phyloP scores from a whole-genome alignment of 2,329 filamentous ascomycete species.

The Verticillium klebahnii region DNA sequence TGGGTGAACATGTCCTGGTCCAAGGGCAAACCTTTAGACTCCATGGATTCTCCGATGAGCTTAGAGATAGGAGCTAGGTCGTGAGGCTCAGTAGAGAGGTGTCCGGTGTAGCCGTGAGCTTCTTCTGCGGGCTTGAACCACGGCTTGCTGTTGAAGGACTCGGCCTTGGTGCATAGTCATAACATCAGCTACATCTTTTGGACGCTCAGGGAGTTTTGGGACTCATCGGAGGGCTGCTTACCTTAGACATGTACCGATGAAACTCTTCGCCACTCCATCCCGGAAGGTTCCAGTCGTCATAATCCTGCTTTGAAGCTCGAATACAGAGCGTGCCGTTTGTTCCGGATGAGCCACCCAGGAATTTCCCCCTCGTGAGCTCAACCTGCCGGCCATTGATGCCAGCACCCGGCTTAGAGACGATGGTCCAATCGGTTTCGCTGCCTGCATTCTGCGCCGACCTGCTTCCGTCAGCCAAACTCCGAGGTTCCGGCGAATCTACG shows the following conservation, averaged over 20 bases:
- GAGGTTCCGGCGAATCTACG: too few species aligned
- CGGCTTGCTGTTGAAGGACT: conserved; percentile 52
- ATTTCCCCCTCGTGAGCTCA: conserved; percentile 42
- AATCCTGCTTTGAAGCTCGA: conserved; percentile 40
- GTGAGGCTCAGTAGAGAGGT: conserved; percentile 51
- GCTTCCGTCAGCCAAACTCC: too few species aligned
- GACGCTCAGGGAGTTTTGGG: too few species aligned
- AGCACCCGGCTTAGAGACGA: conserved; percentile 33
- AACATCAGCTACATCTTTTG: neutral
- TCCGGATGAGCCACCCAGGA: conserved; percentile 44
- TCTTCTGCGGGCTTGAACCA: conserved; percentile 47
- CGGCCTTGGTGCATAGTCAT: conserved; percentile 29
- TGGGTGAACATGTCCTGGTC: conserved; percentile 54
- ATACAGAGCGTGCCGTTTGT: conserved; percentile 46
- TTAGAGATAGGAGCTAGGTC: conserved; percentile 55
- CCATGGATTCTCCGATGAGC: conserved; percentile 48
- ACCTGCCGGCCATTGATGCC: conserved; percentile 36
- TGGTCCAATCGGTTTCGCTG: conserved; percentile 46
- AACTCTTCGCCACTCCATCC: conserved; percentile 55
- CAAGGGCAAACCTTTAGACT: conserved; percentile 48
- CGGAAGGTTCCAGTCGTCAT: conserved; percentile 50
- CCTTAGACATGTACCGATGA: conserved; percentile 52
- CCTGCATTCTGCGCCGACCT: conserved; percentile 38
- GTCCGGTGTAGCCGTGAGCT: conserved; percentile 45
- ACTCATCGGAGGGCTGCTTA: conserved; percentile 13